Percentiles rank a stretch among this genome's conserved stretches.
Conservation (phyloP, 176 grass and related monocot species). For the Aegilops bicornis region DNA sequence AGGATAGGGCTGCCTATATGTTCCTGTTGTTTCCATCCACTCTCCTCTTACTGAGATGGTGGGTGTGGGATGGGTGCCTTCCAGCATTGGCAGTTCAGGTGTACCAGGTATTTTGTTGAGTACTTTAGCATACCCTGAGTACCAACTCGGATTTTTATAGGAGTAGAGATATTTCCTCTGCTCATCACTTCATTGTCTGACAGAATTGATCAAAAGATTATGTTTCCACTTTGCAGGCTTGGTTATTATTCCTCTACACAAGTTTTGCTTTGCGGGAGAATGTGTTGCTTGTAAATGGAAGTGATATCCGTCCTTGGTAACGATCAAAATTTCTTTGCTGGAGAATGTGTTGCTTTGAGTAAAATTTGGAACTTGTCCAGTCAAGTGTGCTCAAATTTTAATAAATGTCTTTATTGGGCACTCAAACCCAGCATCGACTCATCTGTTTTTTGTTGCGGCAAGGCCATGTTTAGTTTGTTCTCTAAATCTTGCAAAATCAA, state of each 20-base stretch:
- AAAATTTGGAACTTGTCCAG: neutral
- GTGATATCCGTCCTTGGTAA: conserved; percentile 91
- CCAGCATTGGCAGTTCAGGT: conserved; percentile 90
- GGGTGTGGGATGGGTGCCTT: conserved; percentile 88
- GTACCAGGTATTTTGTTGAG: conserved; percentile 70
- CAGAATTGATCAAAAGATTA: conserved; percentile 9
- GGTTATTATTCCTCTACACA: conserved; percentile 83
- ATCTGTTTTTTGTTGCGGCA: neutral
- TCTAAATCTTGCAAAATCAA: neutral
- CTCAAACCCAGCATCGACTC: neutral
- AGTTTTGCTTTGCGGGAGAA: conserved; percentile 89
- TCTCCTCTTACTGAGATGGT: conserved; percentile 78
- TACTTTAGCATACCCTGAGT: neutral
- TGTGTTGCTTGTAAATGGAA: conserved; percentile 87
- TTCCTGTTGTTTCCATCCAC: conserved; percentile 91
- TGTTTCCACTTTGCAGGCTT: conserved; percentile 52
- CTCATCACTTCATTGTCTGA: neutral
- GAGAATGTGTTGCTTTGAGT: too few species aligned
- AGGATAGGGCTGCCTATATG: conserved; percentile 90
- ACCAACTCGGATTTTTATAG: too few species aligned
- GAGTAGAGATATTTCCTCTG: neutral
- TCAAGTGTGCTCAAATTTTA: neutral
- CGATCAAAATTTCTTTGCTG: conserved; percentile 9
- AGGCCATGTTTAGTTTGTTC: neutral
- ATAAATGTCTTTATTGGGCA: neutral